Evolutionary conservation across 345 rosid species (phyloP), one percentile per base, ranked within the genome.

Genomic region (Murraya paniculata): DNA sequence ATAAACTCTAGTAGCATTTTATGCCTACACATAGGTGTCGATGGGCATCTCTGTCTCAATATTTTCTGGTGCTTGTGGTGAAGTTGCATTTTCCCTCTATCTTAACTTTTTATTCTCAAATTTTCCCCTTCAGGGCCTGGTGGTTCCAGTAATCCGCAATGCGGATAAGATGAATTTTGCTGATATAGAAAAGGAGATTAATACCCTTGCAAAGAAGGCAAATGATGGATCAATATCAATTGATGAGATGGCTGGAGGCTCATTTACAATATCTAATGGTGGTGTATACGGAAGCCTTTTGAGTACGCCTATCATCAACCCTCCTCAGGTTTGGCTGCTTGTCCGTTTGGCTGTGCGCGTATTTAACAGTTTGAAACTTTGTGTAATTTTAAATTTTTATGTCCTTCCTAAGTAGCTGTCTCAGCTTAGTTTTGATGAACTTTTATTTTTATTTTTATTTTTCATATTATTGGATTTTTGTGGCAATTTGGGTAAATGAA

Each of bases 171-270:
- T 93, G 97, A 90, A 93, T 80, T 93, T 93, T 81, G 97, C 97
- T 41, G 97, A 92, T 65, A 91, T 95, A 16, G 99, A 95, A 88
- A 94, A 95, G 85, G 92, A 81, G 62, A 95, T 94, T 80, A 95
- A 95, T 84, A 84, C 87, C 53, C 97, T 95, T 64, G 98, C 99
- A 21, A 95, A 90, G 89, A 95, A 94, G 82, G 99, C 99, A 76
- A 91, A 68, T 79, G 94, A 92, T 80, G 99, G 99, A 64, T 86
- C 97, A 22, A 90, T 95, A 64, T 95, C 99, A 71, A 95, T 95
- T 31, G 99, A 95, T 76, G 98, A 95, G 84, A 95, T 95, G 99
- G 98, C 99, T 59, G 99, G 99, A 74, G 99, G 99, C 50, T 85
- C 99, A 39, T 94, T 95, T 86, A 95, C 98, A 5, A 87, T 91